Base-by-base conservation (phyloP, 306 rosid genomes). In the Prunus fruticosa region DNA sequence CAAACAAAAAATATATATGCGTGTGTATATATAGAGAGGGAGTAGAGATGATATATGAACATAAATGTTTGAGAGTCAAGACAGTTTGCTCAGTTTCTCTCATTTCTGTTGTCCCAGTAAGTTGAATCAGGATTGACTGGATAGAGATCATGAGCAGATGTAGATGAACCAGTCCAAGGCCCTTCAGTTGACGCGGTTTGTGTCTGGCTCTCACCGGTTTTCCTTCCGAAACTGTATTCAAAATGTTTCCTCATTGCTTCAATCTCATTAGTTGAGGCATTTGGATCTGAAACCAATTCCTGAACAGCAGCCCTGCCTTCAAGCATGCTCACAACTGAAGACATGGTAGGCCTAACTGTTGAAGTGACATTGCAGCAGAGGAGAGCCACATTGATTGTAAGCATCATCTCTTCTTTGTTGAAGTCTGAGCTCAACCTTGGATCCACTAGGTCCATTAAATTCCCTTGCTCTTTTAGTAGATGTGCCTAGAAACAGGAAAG, bases 71-170 rank as follows among this genome's bases (percentile, higher is more conserved):
- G 4, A 0, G 20, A 45, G 14, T 1, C 3, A 45, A 20, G 12
- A 25, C 12, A 6, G 19, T 51, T 2, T 5, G 49, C 49, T 70
- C 47, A 34, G 16, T 13, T 53, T 32, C 18, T 72, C 77, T 32
- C 67, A 61, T 20, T 47, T 54, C 77, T 75, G 14, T 47, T 67
- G n/a, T 74, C 49, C 78, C 23, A 69, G 72, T 65, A 74, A 43
- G 53, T 15, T 57, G 87, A 82, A 67, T 76, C 30, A 7, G 75
- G 67, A 23, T 60, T 77, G 67, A 77, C 19, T 0, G 88, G 86
- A 61, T 82, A 84, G 10, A 84, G 77, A 70, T 82, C 86, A 2
- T 43, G 47, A 8, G 14, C 80, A 19, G 79, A 84, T 8, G 82
- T 22, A 12, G 84, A 76, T 28, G 86, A 45, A 57, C 64, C 65